Base-by-base conservation (phyloP, 2,329 filamentous ascomycete species). In the Exserohilum turcica region DNA sequence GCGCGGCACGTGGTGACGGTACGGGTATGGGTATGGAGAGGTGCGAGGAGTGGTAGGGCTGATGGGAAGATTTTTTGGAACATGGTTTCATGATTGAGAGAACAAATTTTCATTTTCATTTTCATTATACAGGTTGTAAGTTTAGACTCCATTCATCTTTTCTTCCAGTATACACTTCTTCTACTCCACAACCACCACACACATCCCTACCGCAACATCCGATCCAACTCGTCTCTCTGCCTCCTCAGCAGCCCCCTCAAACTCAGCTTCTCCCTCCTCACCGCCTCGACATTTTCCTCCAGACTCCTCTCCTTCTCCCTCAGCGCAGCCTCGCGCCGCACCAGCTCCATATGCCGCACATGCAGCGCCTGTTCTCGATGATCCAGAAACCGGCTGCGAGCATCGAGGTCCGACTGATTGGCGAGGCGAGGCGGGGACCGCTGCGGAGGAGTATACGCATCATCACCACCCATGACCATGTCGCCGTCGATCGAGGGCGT, bases 231-330 rank as follows among this genome's bases (percentile, higher is more conserved):
- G 10, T 36, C 15, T 8, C 28, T 31, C 8, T 61, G 54, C 35
- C 52, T 56, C 40, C 6, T 29, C 1, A 45, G 1, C 47, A 57
- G 27, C 1, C n/a, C 35, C n/a, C 52, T 37, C 19, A 56, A 1
- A 49, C 57, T 54, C 2, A 33, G n/a, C 27, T 45, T 15, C 4
- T 61, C 58, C 28, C 36, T 38, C 45, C 1, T 42, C 33, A 49
- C 12, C 7, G 5, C 5, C 2, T 10, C n/a, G 33, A 54, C 37
- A 10, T 27, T 21, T 13, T 43, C 35, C 5, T 31, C 15, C 13
- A 12, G 13, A 5, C 13, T 40, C 10, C 19, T 27, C 49, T 45
- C 39, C 10, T 39, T n/a, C 19, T 31, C n/a, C 12, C 5, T 1
- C 18, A 43, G 2, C 18, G 13, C 24, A n/a, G 8, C 24, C 13